Conservation (phyloP, 2,329 filamentous ascomycete species). For the Paramyrothecium sp. region DNA sequence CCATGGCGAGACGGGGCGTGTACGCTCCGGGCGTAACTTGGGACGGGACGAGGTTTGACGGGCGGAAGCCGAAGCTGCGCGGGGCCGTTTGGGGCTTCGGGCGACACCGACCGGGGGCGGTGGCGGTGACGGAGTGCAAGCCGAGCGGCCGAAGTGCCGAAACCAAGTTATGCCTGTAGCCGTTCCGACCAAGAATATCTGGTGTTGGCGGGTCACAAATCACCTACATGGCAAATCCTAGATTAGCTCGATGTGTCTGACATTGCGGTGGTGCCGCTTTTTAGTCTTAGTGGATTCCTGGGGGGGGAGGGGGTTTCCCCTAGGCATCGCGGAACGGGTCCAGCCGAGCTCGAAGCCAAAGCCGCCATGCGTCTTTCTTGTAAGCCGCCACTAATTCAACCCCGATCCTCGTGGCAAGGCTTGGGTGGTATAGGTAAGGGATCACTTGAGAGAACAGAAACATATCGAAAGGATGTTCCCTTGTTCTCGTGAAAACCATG, state of each 20-base stretch:
- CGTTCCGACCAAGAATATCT: background rate
- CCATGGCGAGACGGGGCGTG: slow-evolving; percentile 19
- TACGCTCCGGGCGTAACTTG: background rate
- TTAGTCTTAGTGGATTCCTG: background rate
- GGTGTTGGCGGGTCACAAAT: background rate
- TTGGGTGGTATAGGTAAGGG: too few species aligned
- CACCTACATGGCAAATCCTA: background rate
- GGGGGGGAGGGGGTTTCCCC: too few species aligned
- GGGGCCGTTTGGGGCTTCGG: background rate
- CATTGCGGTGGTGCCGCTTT: background rate
- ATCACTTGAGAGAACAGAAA: too few species aligned
- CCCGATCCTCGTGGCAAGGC: too few species aligned
- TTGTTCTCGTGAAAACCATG: too few species aligned
- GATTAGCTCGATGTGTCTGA: background rate
- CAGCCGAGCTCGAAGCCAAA: too few species aligned
- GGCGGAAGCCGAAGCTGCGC: background rate
- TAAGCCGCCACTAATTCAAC: too few species aligned
- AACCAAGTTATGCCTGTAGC: background rate
- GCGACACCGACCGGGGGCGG: background rate
- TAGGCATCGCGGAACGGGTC: too few species aligned
- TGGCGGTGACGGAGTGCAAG: background rate
- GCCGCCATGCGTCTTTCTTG: too few species aligned
- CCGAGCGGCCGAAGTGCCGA: background rate
- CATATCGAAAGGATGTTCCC: too few species aligned
- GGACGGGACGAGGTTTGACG: background rate